Base-by-base conservation (phyloP, 768 basidiomycete species). In the Russula lepida region DNA sequence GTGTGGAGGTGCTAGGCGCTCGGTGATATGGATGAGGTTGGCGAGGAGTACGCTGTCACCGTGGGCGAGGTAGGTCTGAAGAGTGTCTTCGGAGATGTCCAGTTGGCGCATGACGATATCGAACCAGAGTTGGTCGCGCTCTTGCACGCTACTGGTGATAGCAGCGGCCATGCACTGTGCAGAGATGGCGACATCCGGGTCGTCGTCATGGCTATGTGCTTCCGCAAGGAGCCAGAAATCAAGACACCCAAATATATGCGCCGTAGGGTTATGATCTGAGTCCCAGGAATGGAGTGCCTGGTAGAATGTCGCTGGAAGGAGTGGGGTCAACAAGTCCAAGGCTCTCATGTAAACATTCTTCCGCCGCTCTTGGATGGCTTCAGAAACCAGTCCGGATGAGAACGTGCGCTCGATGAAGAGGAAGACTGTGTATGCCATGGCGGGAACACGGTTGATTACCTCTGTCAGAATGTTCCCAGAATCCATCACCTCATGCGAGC, bases 21-120 rank as follows among this genome's bases (percentile, higher is more conserved):
- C 33, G 52, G 58, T 52, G 25, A 63, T 58, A 11, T 58, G 52
- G 37, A 63, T 63, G 37, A 63, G 62, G 25, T 63, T 63, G 21
- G 62, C 62, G 17, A 63, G 52, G 47, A 58, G 32, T 15, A 58
- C 37, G 52, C 57, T 63, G 44, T 63, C 62, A 17, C 62, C 62
- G 30, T 63, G 56, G 3, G 44, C 56, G 17, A 58, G 52, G 21
- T 53, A 58, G 15, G 25, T 30, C 27, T 35, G 52, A 4, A 63
- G 56, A 21, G 30, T 35, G 7, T 58, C 56, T 44, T 58, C 57
- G 0, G 62, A 54, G 25, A 58, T 41, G 46, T 32, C 39, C 23
- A 63, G 39, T 7, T 63, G 62, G 25, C 53, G 37, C 44, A 54
- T 58, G 44, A 63, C 44, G 1, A 41, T 47, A 13, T 43, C 5